These are phyloP conservation scores for Globisporangium heterothallicum DNA, from an alignment of 352 stramenopile species.

Conservation along the genomic window DNA sequence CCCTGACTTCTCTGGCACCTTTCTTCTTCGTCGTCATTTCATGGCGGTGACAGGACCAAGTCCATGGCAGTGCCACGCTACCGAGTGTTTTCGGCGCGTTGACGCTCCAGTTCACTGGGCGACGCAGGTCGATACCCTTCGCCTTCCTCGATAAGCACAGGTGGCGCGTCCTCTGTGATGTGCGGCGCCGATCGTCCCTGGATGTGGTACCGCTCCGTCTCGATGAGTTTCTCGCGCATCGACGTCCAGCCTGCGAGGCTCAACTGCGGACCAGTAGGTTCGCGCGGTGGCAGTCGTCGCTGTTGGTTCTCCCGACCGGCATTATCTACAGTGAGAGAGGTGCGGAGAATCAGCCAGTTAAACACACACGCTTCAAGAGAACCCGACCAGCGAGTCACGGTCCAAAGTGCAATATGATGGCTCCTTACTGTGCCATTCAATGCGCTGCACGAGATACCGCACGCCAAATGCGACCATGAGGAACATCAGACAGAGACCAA, in stretches of 20 bases:
- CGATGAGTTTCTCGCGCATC: slow-evolving; percentile 52
- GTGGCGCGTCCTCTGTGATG: slow-evolving; percentile 2
- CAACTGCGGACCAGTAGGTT: slow-evolving; percentile 30
- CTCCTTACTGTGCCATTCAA: slow-evolving; percentile 8
- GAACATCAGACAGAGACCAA: slow-evolving; percentile 8
- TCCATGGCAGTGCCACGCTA: neutral
- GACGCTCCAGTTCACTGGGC: neutral
- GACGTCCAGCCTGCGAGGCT: slow-evolving; percentile 45
- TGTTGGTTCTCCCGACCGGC: neutral
- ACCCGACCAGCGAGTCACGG: no score
- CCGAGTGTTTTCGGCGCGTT: neutral
- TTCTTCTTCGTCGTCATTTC: neutral
- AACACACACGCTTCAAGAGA: no score
- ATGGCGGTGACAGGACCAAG: neutral
- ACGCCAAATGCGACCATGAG: slow-evolving; percentile 7
- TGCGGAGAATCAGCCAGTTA: neutral
- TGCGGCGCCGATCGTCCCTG: slow-evolving; percentile 16
- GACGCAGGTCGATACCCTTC: slow-evolving; percentile 1
- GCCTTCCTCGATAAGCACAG: neutral
- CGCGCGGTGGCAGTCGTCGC: neutral
- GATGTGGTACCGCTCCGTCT: slow-evolving; percentile 27
- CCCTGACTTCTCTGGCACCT: no score
- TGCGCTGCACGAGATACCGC: slow-evolving; percentile 7
- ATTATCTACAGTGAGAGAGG: no score
- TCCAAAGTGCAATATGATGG: neutral